These are phyloP conservation scores for Colletotrichum gigasporum DNA, from an alignment of 2,329 filamentous ascomycete species.

Conservation along the genomic window DNA sequence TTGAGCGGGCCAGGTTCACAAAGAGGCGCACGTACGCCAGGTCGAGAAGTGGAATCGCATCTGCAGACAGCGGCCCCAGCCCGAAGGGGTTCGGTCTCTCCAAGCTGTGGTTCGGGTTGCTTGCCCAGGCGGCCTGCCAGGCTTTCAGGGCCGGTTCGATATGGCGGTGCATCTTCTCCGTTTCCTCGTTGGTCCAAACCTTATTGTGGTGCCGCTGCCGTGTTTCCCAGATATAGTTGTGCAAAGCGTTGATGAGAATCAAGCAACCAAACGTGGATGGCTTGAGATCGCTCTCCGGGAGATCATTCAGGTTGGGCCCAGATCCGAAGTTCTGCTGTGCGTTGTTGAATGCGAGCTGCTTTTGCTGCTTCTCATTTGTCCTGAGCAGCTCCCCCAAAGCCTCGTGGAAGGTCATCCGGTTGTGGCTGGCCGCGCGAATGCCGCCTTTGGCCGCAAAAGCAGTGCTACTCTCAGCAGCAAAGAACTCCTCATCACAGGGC, in stretches of 20 bases:
- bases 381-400: conserved; percentile 84
- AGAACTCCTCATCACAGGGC: conserved; percentile 93
- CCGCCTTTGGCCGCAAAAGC: conserved; percentile 84
- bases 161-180: conserved; percentile 93
- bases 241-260: conserved; percentile 90
- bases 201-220: conserved; percentile 88
- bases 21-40: conserved; percentile 92
- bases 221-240: conserved; percentile 99
- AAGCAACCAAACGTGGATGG: conserved; percentile 94
- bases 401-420: conserved; percentile 80
- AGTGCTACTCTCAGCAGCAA: conserved; percentile 83
- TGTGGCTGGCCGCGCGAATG: conserved; percentile 72
- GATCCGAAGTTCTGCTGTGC: conserved; percentile 58
- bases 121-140: conserved; percentile 93
- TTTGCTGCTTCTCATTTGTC: conserved; percentile 73
- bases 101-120: conserved; percentile 83
- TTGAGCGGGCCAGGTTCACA: conserved; percentile 90
- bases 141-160: conserved; percentile 93
- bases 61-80: conserved; percentile 83
- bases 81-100: conserved; percentile 88
- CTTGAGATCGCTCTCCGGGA: conserved; percentile 69
- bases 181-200: conserved; percentile 90
- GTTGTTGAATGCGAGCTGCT: conserved; percentile 58
- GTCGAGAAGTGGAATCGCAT: conserved; percentile 90
- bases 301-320: conserved; percentile 46